These are phyloP conservation scores for Hypomyces rosellus DNA, from an alignment of 2,329 filamentous ascomycete genomes.

Conservation along the genomic window DNA sequence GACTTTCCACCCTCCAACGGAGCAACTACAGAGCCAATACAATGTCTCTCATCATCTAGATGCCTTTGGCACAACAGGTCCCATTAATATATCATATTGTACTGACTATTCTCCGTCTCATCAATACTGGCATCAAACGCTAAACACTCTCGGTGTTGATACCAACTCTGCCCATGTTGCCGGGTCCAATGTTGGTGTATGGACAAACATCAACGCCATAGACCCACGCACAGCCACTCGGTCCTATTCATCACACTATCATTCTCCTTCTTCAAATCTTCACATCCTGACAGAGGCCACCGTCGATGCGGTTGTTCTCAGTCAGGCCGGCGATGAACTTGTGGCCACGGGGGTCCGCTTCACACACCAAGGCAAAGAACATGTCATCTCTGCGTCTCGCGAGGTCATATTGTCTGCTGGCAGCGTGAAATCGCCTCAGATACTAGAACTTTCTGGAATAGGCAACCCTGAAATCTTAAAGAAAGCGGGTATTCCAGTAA, in stretches of 20 bases:
- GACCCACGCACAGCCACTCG: slow-evolving; percentile 38
- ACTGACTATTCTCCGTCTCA: slow-evolving; percentile 35
- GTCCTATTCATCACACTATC: slow-evolving; percentile 44
- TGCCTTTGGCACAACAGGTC: slow-evolving; percentile 38
- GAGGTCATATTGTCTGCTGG: slow-evolving; percentile 57
- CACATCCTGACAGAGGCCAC: slow-evolving; percentile 26
- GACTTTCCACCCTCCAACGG: slow-evolving; percentile 37
- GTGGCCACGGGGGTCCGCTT: slow-evolving; percentile 29
- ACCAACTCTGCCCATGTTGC: slow-evolving; percentile 39
- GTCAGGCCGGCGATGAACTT: slow-evolving; percentile 14
- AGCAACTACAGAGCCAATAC: slow-evolving; percentile 27
- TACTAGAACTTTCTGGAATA: slow-evolving; percentile 57
- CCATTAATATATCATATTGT: slow-evolving; percentile 42
- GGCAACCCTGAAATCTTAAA: slow-evolving; percentile 36
- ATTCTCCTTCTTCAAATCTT: slow-evolving; percentile 37
- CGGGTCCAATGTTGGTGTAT: slow-evolving; percentile 45
- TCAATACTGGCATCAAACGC: slow-evolving; percentile 40
- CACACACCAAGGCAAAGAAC: slow-evolving; percentile 29
- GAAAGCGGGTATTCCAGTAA: slow-evolving; percentile 30
- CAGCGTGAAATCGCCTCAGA: slow-evolving; percentile 48
- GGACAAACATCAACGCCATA: slow-evolving; percentile 44
- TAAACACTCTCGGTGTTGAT: slow-evolving; percentile 36
- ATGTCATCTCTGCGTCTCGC: slow-evolving; percentile 32
- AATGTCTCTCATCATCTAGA: slow-evolving; percentile 32
- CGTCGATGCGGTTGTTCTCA: slow-evolving; percentile 21